Evolutionary conservation across 768 basidiomycete genomes (phyloP), one percentile per base, ranked within the genome.

Genomic region (Dictyophora rubrovolvata): DNA sequence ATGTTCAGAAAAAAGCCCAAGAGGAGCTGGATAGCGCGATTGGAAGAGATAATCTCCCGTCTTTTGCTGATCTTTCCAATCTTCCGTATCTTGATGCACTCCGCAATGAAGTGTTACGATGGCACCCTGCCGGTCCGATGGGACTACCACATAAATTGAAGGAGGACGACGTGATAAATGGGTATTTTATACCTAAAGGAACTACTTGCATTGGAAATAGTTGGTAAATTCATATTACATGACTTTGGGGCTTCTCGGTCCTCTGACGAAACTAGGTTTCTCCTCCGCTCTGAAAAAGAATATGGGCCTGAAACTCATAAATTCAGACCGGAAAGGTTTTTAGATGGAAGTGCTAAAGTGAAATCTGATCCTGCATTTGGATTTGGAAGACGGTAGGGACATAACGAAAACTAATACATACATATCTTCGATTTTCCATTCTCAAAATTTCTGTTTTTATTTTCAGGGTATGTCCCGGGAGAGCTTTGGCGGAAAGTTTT

Each of bases 311-410:
- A 60, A 16, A 20, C 20, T 16, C 11, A 34, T 14, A 35, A 59
- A 17, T 60, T 60, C 20, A 34, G 46, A 55, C 59, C 59, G 12
- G 48, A 60, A 20, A 55, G 59, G 12, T 60, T 60, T 49, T 37
- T 60, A 20, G 18, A 53, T 8, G 18, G 18, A 9, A 21, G 47
- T n/a, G 47, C 23, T 18, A 53, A 28, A 28, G 28, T 21, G n/a
- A 5, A 5, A 21, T 14, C 52, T 6, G 33, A 53, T 8, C n/a
- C 47, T 48, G 47, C 80, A 64, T 88, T 86, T 69, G 86, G 86
- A 7, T 88, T 86, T 65, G 86, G 86, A 52, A 74, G 86, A 70
- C 78, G 86, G 78, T 77, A 60, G 61, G 77, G 70, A n/a, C 48
- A 12, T 9, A 18, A 54, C 11, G 28, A 46, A 14, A 21, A n/a